Base-by-base conservation (phyloP, 352 stramenopile species). In the Pythium dissotocum region DNA sequence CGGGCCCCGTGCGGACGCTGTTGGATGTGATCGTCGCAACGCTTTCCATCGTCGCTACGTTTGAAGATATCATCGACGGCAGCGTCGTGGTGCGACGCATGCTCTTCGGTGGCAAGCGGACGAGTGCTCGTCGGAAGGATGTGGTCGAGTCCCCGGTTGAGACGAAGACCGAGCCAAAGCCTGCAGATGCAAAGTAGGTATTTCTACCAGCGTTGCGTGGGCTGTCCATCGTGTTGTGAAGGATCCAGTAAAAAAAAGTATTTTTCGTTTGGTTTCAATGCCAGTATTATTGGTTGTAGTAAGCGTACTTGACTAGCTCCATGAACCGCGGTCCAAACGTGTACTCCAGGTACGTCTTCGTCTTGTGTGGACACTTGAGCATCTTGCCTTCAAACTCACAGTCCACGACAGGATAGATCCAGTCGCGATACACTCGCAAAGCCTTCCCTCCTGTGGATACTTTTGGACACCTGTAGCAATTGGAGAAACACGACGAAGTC, bases 21-120 rank as follows among this genome's bases (percentile, higher is more conserved):
- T 36, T 87, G 1, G 78, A 90, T 38, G 72, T 79, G 12, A 70
- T 60, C 28, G 72, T 72, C 13, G 74, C 77, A 36, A 71, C 75
- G 10, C 67, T 65, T 9, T 64, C 79, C 1, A 74, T 86, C 7
- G 65, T 70, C 35, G 75, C 79, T 49, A 80, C 78, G n/a, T 73
- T 90, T 14, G 54, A 64, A 16, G 52, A 28, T 28, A 44, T 67
- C 13, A 44, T 66, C 9, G 51, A 72, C 3, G 38, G 53, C 53
- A 72, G 53, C 12, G 53, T 53, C n/a, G 30, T 66, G 4, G 13
- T 67, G 1, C 52, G 53, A 24, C 52, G 66, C 5, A 52, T 67
- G 59, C 44, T 72, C 35, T 62, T 59, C 36, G 56, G 32, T 32
- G 7, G 32, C 42, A 40, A 40, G 35, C 28, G 12, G 2, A 30